Conservation (phyloP, 768 basidiomycete species). For the Astraeus odoratus region DNA sequence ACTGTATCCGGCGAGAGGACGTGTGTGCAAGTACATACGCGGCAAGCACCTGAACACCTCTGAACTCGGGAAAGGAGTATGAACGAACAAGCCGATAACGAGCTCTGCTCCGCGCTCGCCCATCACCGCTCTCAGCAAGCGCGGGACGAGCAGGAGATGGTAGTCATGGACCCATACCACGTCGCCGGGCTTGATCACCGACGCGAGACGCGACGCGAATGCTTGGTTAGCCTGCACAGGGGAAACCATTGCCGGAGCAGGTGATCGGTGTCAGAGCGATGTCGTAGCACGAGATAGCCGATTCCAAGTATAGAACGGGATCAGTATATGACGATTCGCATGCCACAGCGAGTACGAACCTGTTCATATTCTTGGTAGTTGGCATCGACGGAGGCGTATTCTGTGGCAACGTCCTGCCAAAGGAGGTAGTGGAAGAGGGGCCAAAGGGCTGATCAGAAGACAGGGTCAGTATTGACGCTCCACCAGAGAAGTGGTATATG, state of each 20-base stretch:
- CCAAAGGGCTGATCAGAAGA: constrained; percentile 66
- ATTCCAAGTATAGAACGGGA: neutral
- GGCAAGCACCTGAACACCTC: constrained; percentile 95
- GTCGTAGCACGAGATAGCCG: too few species aligned
- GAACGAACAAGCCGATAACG: constrained; percentile 88
- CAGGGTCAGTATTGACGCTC: neutral
- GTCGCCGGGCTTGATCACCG: constrained; percentile 82
- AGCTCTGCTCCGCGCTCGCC: constrained; percentile 23
- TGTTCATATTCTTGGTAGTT: constrained; percentile 47
- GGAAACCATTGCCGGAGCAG: neutral
- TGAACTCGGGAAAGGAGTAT: constrained; percentile 95
- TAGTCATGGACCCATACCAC: constrained; percentile 95
- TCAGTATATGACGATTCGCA: neutral
- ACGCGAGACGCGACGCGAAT: constrained; percentile 69
- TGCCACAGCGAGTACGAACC: constrained; percentile 7
- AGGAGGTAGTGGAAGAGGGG: constrained; percentile 97
- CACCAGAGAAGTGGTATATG: neutral
- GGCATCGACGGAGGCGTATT: constrained; percentile 78
- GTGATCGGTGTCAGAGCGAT: constrained; percentile 48
- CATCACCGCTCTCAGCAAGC: constrained; percentile 68
- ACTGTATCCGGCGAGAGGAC: constrained; percentile 1
- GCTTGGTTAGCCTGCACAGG: constrained; percentile 62
- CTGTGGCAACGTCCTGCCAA: constrained; percentile 93
- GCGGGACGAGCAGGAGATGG: constrained; percentile 87
- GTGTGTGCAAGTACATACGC: constrained; percentile 42